Evolutionary conservation across 2,329 filamentous ascomycete species (phyloP).

Genomic region (Xylariales sp.): DNA sequence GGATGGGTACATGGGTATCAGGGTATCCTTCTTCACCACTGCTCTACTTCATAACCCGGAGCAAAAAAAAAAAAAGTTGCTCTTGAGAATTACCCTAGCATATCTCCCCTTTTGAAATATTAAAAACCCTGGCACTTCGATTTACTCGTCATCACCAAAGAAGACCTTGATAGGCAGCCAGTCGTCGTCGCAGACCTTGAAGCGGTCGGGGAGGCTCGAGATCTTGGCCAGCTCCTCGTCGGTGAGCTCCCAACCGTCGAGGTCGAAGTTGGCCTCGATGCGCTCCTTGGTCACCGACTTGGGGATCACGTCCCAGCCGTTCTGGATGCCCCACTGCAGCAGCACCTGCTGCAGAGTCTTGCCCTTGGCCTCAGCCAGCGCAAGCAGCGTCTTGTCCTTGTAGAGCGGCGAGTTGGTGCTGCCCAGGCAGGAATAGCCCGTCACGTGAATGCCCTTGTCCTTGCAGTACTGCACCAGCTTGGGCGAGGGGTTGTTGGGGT

Average conservation of each 20-base stretch:
- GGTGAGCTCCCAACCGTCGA: slow-evolving; percentile 70
- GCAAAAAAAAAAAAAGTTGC: no score
- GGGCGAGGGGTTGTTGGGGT: slow-evolving; percentile 76
- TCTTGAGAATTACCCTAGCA: no score
- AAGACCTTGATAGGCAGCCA: slow-evolving; percentile 78
- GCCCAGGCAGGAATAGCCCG: slow-evolving; percentile 71
- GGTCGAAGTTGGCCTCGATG: slow-evolving; percentile 71
- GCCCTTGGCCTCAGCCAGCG: slow-evolving; percentile 61
- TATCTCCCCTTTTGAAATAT: no score
- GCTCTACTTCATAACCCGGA: no score
- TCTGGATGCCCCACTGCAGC: slow-evolving; percentile 74
- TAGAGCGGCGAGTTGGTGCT: slow-evolving; percentile 66
- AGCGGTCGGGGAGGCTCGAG: slow-evolving; percentile 65
- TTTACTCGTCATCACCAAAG: slow-evolving; percentile 75
- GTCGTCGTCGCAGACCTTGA: slow-evolving; percentile 75
- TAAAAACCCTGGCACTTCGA: background rate
- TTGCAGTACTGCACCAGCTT: slow-evolving; percentile 72
- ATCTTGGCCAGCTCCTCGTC: slow-evolving; percentile 69
- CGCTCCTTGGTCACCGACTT: slow-evolving; percentile 73
- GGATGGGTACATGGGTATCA: no score
- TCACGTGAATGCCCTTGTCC: slow-evolving; percentile 69
- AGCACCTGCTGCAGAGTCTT: slow-evolving; percentile 73
- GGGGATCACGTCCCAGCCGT: slow-evolving; percentile 79
- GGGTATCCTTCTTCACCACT: no score
- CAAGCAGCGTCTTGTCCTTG: slow-evolving; percentile 59